phyloP scores from a whole-genome alignment of 208 protist species.

The Leishmania gerbilli region DNA sequence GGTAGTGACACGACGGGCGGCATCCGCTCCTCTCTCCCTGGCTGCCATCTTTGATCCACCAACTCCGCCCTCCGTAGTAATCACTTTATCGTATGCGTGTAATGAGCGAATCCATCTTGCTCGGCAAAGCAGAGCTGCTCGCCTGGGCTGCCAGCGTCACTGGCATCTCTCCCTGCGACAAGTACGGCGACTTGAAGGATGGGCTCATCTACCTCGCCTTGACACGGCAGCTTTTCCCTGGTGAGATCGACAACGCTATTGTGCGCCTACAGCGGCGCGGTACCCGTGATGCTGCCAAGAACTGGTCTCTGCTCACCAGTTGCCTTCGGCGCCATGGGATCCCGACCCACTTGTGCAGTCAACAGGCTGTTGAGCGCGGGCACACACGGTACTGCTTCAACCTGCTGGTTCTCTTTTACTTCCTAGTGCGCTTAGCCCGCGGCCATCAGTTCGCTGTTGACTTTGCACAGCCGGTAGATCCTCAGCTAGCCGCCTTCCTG shows the following conservation, averaged over 20 bases:
- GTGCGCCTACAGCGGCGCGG: conserved; percentile 41
- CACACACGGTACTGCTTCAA: conserved; percentile 67
- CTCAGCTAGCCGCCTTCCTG: conserved; percentile 55
- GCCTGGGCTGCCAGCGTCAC: conserved; percentile 47
- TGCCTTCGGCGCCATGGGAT: conserved; percentile 41
- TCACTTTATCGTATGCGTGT: not conserved
- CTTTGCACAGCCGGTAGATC: conserved; percentile 65
- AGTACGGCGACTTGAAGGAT: conserved; percentile 66
- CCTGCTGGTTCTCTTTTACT: conserved; percentile 75
- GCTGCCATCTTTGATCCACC: not conserved
- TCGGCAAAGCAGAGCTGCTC: conserved; percentile 58
- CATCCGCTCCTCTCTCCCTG: not conserved
- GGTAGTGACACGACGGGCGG: not conserved
- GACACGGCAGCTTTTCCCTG: conserved; percentile 34
- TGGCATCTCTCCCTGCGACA: conserved; percentile 43
- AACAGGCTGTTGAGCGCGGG: conserved; percentile 43
- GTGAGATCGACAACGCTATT: conserved; percentile 24
- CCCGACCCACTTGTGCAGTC: conserved; percentile 47
- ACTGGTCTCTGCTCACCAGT: conserved; percentile 54
- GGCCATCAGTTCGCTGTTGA: conserved; percentile 55
- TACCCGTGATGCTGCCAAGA: conserved; percentile 33
- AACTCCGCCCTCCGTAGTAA: not conserved
- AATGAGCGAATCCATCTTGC: conserved; percentile 11
- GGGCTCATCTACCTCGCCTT: conserved; percentile 59
- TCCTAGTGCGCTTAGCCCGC: conserved; percentile 38